Evolutionary conservation across 352 stramenopile genomes (phyloP).

Genomic region (Phytophthora capsici): DNA sequence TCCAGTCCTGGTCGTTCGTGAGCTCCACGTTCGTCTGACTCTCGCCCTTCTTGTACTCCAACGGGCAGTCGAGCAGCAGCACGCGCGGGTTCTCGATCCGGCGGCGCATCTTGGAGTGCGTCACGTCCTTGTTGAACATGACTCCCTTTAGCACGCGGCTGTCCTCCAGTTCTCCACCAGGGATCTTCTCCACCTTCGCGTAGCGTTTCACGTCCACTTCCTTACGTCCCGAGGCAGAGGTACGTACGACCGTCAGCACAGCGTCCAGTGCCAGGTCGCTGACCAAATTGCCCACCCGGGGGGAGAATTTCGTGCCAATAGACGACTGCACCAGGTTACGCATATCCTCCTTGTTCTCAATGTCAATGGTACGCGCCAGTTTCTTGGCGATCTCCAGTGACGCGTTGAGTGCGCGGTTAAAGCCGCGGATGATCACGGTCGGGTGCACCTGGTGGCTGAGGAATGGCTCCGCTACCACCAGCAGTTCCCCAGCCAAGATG

Average conservation of each 20-base stretch:
- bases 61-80: constrained; percentile 97
- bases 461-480: constrained; percentile 97
- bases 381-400: constrained; percentile 95
- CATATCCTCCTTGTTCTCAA: constrained; percentile 96
- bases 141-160: constrained; percentile 97
- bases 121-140: constrained; percentile 99
- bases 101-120: constrained; percentile 99
- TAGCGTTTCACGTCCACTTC: constrained; percentile 99
- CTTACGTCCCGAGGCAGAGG: constrained; percentile 86
- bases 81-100: constrained; percentile 99
- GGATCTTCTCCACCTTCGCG: constrained; percentile 99
- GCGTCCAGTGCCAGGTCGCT: constrained; percentile 98
- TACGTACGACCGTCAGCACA: constrained; percentile 94
- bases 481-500: constrained; percentile 98
- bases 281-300: constrained; percentile 96
- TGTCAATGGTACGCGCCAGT: constrained; percentile 93
- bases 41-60: constrained; percentile 99
- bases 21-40: constrained; percentile 98
- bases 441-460: constrained; percentile 97
- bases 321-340: constrained; percentile 96
- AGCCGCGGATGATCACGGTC: constrained; percentile 97
- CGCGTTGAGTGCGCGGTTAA: constrained; percentile 86
- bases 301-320: constrained; percentile 99
- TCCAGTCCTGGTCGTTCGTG: constrained; percentile 98
- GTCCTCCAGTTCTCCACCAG: constrained; percentile 96